Evolutionary conservation across 225 moss, liverwort and hornwort species (phyloP), one percentile per base, ranked within the genome.

Genomic region (Sphagnum tenellum): DNA sequence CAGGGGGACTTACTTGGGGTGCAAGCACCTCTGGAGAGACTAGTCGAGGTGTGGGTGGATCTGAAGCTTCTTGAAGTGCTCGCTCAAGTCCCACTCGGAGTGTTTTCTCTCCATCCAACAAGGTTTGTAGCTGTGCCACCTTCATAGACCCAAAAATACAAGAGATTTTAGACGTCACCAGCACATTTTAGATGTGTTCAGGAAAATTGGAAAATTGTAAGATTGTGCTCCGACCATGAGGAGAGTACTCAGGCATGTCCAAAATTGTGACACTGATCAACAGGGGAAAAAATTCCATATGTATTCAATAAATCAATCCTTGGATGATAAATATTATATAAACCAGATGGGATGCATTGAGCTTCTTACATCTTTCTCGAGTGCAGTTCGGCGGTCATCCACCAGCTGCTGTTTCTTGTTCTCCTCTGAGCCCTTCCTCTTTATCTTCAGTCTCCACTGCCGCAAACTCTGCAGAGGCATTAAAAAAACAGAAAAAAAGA

Each of bases 391-490:
- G 63, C 94, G 84, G 59, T 85, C 83, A 72, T 75, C 78, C 4
- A 94, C 78, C 57, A 85, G 66, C 56, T 79, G 79, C 67, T 87
- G 88, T 76, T 85, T 90, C 64, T 86, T 87, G 12, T 29, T 29
- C 29, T 90, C 88, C 47, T 88, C 86, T 53, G 80, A 73, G 69
- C 76, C 82, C 74, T 86, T 94, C 14, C 83, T 82, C 82, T 77
- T 90, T 82, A 89, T 89, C 72, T 75, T 83, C 87, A 81, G 87
- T 70, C 86, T 89, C 90, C 90, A 94, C 72, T 70, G 79, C 64
- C 88, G 88, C 62, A 84, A 72, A 66, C 88, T 90, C 94, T 94
- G 76, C 46, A 10, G 29, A 11, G 2, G 1, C 48, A 47, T 14
- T 12, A 14, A 49, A 12, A 7, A 3, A 66, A 57, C 11, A 29